phyloP scores from a whole-genome alignment of 1,284 basidiomycete genomes.

The Coniferiporia sulphurascens region DNA sequence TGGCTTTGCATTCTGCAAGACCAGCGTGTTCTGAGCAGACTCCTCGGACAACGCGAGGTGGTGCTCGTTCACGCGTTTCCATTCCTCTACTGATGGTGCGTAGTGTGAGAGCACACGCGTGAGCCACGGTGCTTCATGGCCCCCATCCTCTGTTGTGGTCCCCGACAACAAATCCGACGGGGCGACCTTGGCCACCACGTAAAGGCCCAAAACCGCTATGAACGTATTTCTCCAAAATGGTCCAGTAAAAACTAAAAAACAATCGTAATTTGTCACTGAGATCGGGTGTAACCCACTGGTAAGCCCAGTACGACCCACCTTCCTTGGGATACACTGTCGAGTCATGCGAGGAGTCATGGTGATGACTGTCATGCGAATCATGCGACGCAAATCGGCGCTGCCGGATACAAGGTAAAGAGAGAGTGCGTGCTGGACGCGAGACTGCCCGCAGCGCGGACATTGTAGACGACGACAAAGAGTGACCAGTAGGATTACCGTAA shows the following conservation, averaged over 20 bases:
- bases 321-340: constrained; percentile 17
- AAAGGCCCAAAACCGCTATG: constrained; percentile 41
- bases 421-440: constrained; percentile 11
- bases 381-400: constrained; percentile 14
- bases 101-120: constrained; percentile 59
- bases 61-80: constrained; percentile 48
- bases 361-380: constrained; percentile 9
- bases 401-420: background rate
- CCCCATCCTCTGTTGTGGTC: constrained; percentile 25
- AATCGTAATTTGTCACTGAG: background rate
- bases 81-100: constrained; percentile 42
- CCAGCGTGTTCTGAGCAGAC: constrained; percentile 38
- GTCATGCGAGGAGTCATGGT: constrained; percentile 12
- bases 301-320: constrained; percentile 4
- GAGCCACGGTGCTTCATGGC: constrained; percentile 48
- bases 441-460: constrained; percentile 17
- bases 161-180: constrained; percentile 35
- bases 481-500: background rate
- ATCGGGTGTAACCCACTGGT: background rate
- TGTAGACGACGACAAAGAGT: background rate
- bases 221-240: constrained; percentile 60
- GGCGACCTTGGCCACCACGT: constrained; percentile 60
- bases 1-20: constrained; percentile 46
- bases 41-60: constrained; percentile 49
- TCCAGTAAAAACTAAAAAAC: constrained; percentile 45